These are phyloP conservation scores for Aspergillus sp. DNA, from an alignment of 2,329 filamentous ascomycete species.

Conservation along the genomic window DNA sequence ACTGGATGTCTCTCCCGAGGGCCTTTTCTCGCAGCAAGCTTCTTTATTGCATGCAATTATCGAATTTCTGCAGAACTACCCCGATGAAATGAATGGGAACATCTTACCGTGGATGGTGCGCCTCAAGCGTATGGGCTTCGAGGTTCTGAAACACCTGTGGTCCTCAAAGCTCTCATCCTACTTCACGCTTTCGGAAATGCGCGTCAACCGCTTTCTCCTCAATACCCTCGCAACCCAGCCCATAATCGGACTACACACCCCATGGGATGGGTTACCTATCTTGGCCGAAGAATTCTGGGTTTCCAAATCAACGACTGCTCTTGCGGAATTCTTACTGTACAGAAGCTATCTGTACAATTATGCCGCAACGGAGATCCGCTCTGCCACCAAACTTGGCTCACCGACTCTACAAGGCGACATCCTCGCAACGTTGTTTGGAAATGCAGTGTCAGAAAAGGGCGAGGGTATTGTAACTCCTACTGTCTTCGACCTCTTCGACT, in stretches of 20 bases:
- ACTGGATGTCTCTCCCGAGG: conserved; percentile 66
- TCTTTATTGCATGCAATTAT: conserved; percentile 85
- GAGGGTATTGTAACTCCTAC: conserved; percentile 68
- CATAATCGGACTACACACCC: conserved; percentile 65
- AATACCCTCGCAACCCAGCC: conserved; percentile 70
- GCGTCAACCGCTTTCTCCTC: conserved; percentile 76
- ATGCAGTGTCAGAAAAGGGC: conserved; percentile 64
- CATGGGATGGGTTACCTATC: conserved; percentile 71
- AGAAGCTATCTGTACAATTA: conserved; percentile 82
- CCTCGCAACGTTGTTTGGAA: conserved; percentile 69
- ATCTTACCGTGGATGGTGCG: conserved; percentile 69
- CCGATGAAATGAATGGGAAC: conserved; percentile 59
- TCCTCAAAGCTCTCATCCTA: conserved; percentile 73
- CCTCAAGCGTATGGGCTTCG: conserved; percentile 67
- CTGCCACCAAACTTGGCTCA: conserved; percentile 68
- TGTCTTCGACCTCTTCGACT: conserved; percentile 92
- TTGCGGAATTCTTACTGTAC: conserved; percentile 74
- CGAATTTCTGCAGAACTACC: conserved; percentile 67
- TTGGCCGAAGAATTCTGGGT: conserved; percentile 66
- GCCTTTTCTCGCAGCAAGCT: conserved; percentile 67
- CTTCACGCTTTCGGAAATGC: conserved; percentile 75
- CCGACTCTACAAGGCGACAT: conserved; percentile 69
- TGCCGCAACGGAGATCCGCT: conserved; percentile 78
- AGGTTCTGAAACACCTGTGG: conserved; percentile 80
- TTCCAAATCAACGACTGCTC: conserved; percentile 64